Conservation (phyloP, 371 early-diverging fungal genomes). For the Rhizopus microsporus region DNA sequence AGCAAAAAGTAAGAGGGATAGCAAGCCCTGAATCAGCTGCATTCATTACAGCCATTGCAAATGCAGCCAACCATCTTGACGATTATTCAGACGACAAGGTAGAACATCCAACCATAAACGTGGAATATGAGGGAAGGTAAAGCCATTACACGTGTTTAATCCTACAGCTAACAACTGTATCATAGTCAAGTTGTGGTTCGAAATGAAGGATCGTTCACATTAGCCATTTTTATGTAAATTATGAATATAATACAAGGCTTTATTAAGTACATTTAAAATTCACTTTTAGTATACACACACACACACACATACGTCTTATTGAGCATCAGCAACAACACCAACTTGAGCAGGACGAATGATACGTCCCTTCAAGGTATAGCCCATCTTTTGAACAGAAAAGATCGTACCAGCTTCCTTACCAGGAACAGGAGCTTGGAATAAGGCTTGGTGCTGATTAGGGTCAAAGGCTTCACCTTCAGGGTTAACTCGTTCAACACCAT, state of each 20-base stretch:
- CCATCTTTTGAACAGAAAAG: slow-evolving; percentile 87
- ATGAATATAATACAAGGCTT: background rate
- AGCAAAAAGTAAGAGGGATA: slow-evolving; percentile 39
- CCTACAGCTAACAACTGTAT: background rate
- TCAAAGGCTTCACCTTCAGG: slow-evolving; percentile 90
- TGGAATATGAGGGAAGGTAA: slow-evolving; percentile 49
- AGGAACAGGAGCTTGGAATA: slow-evolving; percentile 91
- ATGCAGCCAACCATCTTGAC: slow-evolving; percentile 34
- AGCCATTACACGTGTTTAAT: background rate
- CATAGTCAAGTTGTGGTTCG: slow-evolving; percentile 46
- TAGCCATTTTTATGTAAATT: slow-evolving; percentile 45
- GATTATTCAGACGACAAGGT: slow-evolving; percentile 32
- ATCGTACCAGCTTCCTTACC: slow-evolving; percentile 89
- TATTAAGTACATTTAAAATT: background rate
- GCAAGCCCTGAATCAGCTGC: slow-evolving; percentile 43
- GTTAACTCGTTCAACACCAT: slow-evolving; percentile 85
- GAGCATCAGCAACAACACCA: slow-evolving; percentile 80
- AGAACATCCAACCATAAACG: slow-evolving; percentile 45
- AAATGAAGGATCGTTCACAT: slow-evolving; percentile 45
- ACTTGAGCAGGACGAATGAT: slow-evolving; percentile 96
- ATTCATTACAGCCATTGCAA: slow-evolving; percentile 42
- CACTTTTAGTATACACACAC: too few relatives aligned
- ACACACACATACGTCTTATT: slow-evolving; percentile 4
- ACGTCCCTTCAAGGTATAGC: slow-evolving; percentile 89
- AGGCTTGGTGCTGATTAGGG: slow-evolving; percentile 91